These are phyloP conservation scores for Rhodosorus marinus DNA, from an alignment of 23 red algal genomes.

Conservation along the genomic window DNA sequence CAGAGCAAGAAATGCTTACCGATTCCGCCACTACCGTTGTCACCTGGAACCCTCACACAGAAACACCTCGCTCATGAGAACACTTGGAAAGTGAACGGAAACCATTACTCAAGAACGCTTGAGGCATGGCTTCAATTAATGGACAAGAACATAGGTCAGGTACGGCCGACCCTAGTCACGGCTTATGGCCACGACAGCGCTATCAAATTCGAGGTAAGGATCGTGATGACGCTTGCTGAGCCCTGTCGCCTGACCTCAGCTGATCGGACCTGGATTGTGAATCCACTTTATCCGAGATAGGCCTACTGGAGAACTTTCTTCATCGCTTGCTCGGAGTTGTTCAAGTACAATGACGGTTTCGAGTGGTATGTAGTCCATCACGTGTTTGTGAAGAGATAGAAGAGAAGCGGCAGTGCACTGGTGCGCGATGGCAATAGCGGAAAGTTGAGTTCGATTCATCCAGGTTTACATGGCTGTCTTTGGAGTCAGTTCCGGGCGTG, in stretches of 20 bases:
- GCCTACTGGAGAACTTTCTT: constrained; percentile 99
- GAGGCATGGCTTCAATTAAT: constrained; percentile 81
- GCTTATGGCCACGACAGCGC: constrained; percentile 49
- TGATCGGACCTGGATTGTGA: no score
- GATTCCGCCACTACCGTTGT: background rate
- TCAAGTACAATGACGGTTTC: constrained; percentile 52
- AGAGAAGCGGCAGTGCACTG: no score
- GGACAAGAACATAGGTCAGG: constrained; percentile 26
- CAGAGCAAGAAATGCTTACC: background rate
- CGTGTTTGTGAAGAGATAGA: constrained; percentile 19
- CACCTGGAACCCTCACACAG: no score
- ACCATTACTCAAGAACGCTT: constrained; percentile 82
- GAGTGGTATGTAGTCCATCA: constrained; percentile 94
- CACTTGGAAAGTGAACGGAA: constrained; percentile 77
- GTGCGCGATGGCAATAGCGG: no score
- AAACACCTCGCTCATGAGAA: constrained; percentile 30
- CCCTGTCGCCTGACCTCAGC: no score
- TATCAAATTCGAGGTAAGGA: constrained; percentile 56
- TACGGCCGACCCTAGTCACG: constrained; percentile 18
- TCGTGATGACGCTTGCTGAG: no score
- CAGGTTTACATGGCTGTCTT: no score
- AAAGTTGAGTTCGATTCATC: no score
- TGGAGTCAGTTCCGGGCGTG: no score
- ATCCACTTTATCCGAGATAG: no score
- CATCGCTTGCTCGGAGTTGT: constrained; percentile 80